Base-by-base conservation (phyloP, 2,329 filamentous ascomycete species). In the Arachnomyces sp. region DNA sequence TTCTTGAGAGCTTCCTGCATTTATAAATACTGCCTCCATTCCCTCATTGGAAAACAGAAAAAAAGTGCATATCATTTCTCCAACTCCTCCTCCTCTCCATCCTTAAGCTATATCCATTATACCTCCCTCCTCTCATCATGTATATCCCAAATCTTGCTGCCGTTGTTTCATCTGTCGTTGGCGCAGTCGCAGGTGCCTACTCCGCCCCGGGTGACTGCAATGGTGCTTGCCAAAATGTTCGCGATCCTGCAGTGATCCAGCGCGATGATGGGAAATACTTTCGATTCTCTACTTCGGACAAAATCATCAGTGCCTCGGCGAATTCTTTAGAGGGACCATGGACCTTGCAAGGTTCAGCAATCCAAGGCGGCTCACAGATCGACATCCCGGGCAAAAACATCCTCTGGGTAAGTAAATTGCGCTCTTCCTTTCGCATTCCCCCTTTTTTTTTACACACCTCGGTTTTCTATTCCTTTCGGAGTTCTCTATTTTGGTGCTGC, bases 221-320 rank as follows among this genome's bases (percentile, higher is more conserved):
- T 8, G 34, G 34, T 7, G 34, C 34, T n/a, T 36, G 34, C 17
- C 5, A 5, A 25, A 15, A 36, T 36, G 34, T 25, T 21, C 34
- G 34, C 34, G 34, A 36, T 21, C 34, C 34, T 17, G 12, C 14
- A 36, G 14, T 34, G 16, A 18, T 35, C 28, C 31, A 35, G 14
- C 9, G 30, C 18, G 21, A 61, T 1, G 72, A 75, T 49, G 66
- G 69, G 12, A 68, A 49, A 0, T 76, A 75, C 52, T 75, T 68
- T 52, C 68, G 71, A 7, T 75, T 75, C 50, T 71, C 70, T 1
- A 75, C 73, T 0, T 69, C 69, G 15, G 66, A 67, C 16, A 62
- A 66, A 37, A 70, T 77, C 25, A 62, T 67, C 1, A 67, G 74
- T 34, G 66, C 70, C 35, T 69, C 63, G n/a, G 64, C 73, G 2